Evolutionary conservation across 441 rosid genomes (phyloP).

Genomic region (Corymbia citriodora): DNA sequence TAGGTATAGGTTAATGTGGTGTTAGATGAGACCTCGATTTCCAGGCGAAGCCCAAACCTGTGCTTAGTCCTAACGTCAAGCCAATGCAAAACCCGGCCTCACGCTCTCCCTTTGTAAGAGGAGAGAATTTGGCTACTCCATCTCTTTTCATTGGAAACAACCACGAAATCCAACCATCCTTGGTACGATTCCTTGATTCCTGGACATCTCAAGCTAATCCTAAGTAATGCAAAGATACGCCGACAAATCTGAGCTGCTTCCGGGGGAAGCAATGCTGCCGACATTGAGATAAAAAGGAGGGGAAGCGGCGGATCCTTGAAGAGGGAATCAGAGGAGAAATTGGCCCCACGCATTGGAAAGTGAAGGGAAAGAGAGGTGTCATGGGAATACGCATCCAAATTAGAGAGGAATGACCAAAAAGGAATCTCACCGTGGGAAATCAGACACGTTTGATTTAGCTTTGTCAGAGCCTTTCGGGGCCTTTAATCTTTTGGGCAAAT

Average conservation of each 20-base stretch:
- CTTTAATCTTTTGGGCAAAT: too few species aligned
- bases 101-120: neutral
- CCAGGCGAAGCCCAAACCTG: too few species aligned
- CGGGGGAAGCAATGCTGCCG: too few species aligned
- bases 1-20: too few species aligned
- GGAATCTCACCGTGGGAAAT: neutral
- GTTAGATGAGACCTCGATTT: too few species aligned
- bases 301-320: neutral
- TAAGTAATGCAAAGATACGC: neutral
- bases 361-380: neutral
- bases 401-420: neutral
- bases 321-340: neutral
- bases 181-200: neutral
- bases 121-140: neutral
- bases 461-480: too few species aligned
- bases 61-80: too few species aligned
- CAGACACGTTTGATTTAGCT: too few species aligned
- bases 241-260: too few species aligned
- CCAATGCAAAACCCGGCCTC: too few species aligned
- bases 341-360: neutral
- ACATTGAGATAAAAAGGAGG: too few species aligned
- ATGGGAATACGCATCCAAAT: neutral
- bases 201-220: neutral
- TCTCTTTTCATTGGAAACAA: neutral
- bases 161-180: neutral